Base-by-base conservation (phyloP, 345 rosid genomes). In the Xanthoceras sorbifolium region DNA sequence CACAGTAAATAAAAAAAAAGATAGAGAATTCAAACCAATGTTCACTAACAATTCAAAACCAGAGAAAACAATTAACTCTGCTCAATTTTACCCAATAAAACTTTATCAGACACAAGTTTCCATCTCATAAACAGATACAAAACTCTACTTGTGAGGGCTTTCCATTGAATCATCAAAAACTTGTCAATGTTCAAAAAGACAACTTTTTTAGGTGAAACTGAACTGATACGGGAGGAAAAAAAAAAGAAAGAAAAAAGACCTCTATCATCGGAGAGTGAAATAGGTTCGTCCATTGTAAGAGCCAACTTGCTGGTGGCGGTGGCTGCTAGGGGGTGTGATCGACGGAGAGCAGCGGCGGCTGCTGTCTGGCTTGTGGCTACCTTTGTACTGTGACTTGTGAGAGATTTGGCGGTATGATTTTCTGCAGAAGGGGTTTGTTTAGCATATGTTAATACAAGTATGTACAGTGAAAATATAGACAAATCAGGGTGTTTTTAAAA, bases 231-330 rank as follows among this genome's bases (percentile, higher is more conserved):
- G 48, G 11, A 26, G 26, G 14, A 57, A 23, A 25, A 18, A 40
- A 23, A 40, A 6, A 36, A 9, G 11, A 11, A 23, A 48, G 31
- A 52, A 36, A 23, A 36, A 17, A 15, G 26, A 75, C 78, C 78
- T 75, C 40, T 17, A 15, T 25, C 72, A 55, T 4, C 29, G 26
- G 40, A 75, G 5, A 2, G 52, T 54, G 40, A 54, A 23, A 63
- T 25, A 48, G 20, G 40, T 20, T 66, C 66, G 4, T 54, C 72
- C 78, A 75, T 66, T 36, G 72, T 8, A 66, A 23, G 54, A 66
- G 64, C 9, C 25, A 66, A 38, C 28, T 9, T n/a, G 26, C 62
- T 7, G 22, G 22, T 8, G 62, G 28, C 9, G 62, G 62, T 7
- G 14, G 46, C 46, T 42, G 46, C 46, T 42, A 14, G 46, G 46